Evolutionary conservation across 805 yeast species (phyloP).

Genomic region (Helenozyma baotianmanensis): DNA sequence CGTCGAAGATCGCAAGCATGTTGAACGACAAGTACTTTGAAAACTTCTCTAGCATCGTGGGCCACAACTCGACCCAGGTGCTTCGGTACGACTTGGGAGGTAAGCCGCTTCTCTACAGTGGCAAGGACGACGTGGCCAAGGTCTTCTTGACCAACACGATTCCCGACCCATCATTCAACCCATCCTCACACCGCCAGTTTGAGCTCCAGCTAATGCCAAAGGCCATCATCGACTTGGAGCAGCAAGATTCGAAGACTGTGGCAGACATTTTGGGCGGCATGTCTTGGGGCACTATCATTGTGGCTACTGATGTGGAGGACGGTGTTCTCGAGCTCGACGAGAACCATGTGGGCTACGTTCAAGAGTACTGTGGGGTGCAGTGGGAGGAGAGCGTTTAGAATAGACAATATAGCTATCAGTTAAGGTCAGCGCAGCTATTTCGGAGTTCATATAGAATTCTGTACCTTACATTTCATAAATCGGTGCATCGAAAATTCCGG

Average conservation of each 20-base stretch:
- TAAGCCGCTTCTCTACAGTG: slow-evolving; percentile 67
- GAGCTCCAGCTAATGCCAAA: slow-evolving; percentile 96
- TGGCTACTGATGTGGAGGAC: slow-evolving; percentile 73
- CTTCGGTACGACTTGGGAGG: slow-evolving; percentile 82
- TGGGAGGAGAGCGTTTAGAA: slow-evolving; percentile 61
- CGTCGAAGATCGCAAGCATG: slow-evolving; percentile 41
- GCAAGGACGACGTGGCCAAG: slow-evolving; percentile 50
- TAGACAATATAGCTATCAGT: too few species aligned
- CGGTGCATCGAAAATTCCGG: too few species aligned
- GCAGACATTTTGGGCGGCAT: slow-evolving; percentile 64
- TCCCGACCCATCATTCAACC: slow-evolving; percentile 60
- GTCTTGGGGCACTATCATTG: slow-evolving; percentile 96
- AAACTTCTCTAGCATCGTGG: slow-evolving; percentile 67
- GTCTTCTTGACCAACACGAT: slow-evolving; percentile 37
- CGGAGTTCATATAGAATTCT: too few species aligned
- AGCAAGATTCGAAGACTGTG: slow-evolving; percentile 24
- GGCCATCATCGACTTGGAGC: slow-evolving; percentile 76
- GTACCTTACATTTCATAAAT: too few species aligned
- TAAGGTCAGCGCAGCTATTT: too few species aligned
- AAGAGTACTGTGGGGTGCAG: slow-evolving; percentile 80
- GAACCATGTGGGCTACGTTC: slow-evolving; percentile 70
- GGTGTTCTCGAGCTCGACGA: slow-evolving; percentile 52
- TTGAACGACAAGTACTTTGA: slow-evolving; percentile 77
- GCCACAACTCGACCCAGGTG: slow-evolving; percentile 82
- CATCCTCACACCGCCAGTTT: slow-evolving; percentile 56